phyloP scores from a whole-genome alignment of 148 eudicot genomes.

The Nepenthes gracilis region DNA sequence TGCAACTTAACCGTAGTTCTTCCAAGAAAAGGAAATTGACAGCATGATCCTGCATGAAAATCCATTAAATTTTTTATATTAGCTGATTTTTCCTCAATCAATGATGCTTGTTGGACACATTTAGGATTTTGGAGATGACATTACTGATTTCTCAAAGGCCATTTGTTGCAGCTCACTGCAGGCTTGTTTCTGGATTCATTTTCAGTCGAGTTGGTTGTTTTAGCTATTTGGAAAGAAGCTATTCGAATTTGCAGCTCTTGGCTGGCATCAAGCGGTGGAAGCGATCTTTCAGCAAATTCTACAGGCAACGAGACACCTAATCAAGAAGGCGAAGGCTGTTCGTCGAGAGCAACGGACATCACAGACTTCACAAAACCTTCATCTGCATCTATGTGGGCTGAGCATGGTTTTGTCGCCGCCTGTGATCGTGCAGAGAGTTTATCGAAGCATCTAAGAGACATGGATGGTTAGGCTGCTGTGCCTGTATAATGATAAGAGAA shows the following conservation, averaged over 20 bases:
- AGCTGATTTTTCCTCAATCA: too few species aligned
- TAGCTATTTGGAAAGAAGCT: slow-evolving; percentile 37
- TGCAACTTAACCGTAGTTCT: too few species aligned
- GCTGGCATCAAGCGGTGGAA: slow-evolving; percentile 12
- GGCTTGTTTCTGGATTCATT: slow-evolving; percentile 30
- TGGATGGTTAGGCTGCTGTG: slow-evolving; percentile 22
- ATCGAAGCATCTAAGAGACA: slow-evolving; percentile 15
- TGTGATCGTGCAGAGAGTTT: slow-evolving; percentile 33
- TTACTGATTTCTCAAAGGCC: background rate
- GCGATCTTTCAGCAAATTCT: slow-evolving; percentile 8
- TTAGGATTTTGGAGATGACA: too few species aligned
- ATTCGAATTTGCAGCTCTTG: slow-evolving; percentile 23
- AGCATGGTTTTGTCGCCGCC: slow-evolving; percentile 33
- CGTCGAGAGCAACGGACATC: slow-evolving; percentile 2
- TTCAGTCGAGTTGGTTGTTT: slow-evolving; percentile 33
- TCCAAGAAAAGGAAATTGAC: too few species aligned
- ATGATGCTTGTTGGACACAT: background rate
- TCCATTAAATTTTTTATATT: too few species aligned
- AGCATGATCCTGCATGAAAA: too few species aligned
- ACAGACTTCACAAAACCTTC: slow-evolving; percentile 21
- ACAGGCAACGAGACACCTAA: slow-evolving; percentile 10
- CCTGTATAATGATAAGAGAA: background rate
- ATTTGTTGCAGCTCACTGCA: slow-evolving; percentile 24
- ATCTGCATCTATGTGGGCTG: slow-evolving; percentile 23
- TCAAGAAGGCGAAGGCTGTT: slow-evolving; percentile 7